These are phyloP conservation scores for Apophysomyces ossiformis DNA, from an alignment of 371 early-diverging fungal species.

Conservation along the genomic window DNA sequence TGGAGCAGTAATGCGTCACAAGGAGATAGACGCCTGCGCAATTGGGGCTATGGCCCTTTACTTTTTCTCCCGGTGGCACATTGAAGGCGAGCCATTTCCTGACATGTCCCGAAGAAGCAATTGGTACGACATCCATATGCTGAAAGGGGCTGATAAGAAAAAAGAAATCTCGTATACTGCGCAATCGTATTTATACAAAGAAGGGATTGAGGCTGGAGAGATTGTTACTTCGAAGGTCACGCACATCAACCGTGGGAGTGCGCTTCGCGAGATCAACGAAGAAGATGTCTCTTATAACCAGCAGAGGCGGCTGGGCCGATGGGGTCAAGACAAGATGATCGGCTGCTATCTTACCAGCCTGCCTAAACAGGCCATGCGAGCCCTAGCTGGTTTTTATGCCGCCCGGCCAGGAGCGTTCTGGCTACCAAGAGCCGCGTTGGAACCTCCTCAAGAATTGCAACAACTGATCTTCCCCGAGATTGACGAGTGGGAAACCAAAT, in stretches of 20 bases:
- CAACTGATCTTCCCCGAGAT: not conserved
- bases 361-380: not conserved
- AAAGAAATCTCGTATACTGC: not conserved
- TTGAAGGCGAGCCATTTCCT: not conserved
- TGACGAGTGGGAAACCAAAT: not conserved
- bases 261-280: not conserved
- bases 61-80: not conserved
- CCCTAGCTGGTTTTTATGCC: not conserved
- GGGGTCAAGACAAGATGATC: not conserved
- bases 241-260: not conserved
- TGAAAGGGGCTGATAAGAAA: not conserved
- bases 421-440: not conserved
- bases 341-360: not conserved
- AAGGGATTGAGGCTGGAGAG: not conserved
- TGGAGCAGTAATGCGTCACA: slow-evolving; percentile 6
- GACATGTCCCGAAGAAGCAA: not conserved
- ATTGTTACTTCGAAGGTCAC: not conserved
- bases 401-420: not conserved
- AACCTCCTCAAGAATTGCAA: slow-evolving; percentile 3
- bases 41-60: not conserved
- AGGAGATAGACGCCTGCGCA: not conserved
- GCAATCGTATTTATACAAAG: not conserved
- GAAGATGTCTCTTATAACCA: not conserved
- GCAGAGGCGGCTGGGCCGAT: not conserved
- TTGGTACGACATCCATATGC: not conserved